Base-by-base conservation (phyloP, 139 green algal genomes). In the Micromonas pusilla region DNA sequence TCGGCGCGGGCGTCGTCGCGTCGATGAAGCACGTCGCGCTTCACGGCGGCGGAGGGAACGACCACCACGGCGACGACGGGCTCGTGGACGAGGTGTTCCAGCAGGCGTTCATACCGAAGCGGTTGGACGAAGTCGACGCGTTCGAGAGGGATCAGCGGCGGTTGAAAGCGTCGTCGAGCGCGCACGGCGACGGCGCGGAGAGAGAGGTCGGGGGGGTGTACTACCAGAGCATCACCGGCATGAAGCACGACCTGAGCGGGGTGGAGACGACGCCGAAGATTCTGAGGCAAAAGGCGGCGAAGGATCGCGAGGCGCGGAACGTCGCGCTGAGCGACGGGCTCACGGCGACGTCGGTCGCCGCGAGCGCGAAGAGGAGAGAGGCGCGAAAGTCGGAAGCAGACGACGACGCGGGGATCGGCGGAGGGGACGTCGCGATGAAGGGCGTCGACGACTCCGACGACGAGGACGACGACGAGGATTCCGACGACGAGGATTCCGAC, bases 71-170 rank as follows among this genome's bases (percentile, higher is more conserved):
- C 19, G 52, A 33, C 16, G 36, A 77, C 19, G 19, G 66, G 9
- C 23, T 91, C 34, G 83, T 80, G 2, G 87, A 86, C 23, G 82
- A 80, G 6, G 88, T 96, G 33, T 96, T 97, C 62, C 72, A 87
- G 70, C 89, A 97, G 81, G 90, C 93, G 19, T 98, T 93, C 87
- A 98, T 99, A 74, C 95, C 95, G 1, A 87, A 88, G 32, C 84
- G 85, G 64, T 83, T 98, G 70, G 92, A 97, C 21, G 90, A 98
- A 80, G 92, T 97, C 33, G 71, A 72, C 30, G 25, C 53, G 32
- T 52, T 53, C 6, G 72, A 78, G 23, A 20, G 53, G 19, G 54
- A 68, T 70, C 72, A 70, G 33, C 53, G 72, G 5, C 72, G 54
- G 16, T n/a, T 78, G 52, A 70, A 16, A 9, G 63, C 63, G 53